A percentile compares a stretch with the other conserved stretches of the same genome.
Evolutionary conservation across 106 monocot genomes (phyloP).

Genomic region (Dioscorea alata): DNA sequence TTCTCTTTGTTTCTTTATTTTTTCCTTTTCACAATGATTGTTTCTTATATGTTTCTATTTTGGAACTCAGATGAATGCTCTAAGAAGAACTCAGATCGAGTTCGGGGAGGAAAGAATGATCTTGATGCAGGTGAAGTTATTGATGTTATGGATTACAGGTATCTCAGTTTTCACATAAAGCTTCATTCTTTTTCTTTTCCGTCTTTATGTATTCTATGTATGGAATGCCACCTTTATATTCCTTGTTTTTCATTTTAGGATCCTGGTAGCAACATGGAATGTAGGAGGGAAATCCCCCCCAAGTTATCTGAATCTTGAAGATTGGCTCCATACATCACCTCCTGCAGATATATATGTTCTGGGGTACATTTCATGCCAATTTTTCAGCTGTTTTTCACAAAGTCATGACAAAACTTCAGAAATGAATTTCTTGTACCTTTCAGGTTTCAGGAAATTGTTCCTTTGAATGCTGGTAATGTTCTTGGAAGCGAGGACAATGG

Average conservation of each 20-base stretch:
- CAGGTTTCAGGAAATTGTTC: conserved; percentile 91
- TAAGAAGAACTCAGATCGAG: conserved; percentile 32
- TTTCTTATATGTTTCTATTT: background rate
- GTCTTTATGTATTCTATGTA: background rate
- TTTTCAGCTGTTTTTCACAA: background rate
- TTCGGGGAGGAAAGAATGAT: conserved; percentile 50
- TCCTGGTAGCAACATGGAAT: conserved; percentile 90
- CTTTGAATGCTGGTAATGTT: conserved; percentile 82
- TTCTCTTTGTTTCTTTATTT: background rate
- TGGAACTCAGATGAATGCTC: conserved; percentile 34
- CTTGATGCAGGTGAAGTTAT: conserved; percentile 55
- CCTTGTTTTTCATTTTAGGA: conserved; percentile 21
- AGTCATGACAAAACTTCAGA: background rate
- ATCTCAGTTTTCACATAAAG: background rate
- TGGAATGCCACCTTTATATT: no score
- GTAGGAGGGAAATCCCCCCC: conserved; percentile 80
- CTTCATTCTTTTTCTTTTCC: background rate
- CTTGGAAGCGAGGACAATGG: conserved; percentile 70
- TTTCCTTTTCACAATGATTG: no score
- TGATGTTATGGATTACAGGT: conserved; percentile 59
- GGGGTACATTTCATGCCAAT: conserved; percentile 27
- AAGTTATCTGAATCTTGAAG: conserved; percentile 57
- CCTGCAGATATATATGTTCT: conserved; percentile 83
- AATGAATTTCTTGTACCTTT: background rate
- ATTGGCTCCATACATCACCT: conserved; percentile 77